Base-by-base conservation (phyloP, 2,329 filamentous ascomycete genomes). In the Thelonectria discophora region DNA sequence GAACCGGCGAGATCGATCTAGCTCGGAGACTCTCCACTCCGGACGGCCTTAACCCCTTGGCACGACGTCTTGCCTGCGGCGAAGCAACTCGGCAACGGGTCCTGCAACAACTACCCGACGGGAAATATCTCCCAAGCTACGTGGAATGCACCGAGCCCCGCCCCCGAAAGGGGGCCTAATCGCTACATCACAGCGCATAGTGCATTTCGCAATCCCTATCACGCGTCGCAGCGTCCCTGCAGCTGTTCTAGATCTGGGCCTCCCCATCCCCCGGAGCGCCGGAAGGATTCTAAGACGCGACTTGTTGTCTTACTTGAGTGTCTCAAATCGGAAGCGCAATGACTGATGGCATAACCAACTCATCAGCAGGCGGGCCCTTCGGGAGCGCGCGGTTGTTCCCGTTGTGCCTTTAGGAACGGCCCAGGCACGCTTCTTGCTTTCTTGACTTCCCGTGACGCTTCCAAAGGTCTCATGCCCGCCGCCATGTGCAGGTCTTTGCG, bases 361-460 rank as follows among this genome's bases (percentile, higher is more conserved):
- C 8, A 10, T 2, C 8, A 10, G 2, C 5, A 30, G 12, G 40
- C 17, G 40, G 40, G 40, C n/a, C 40, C 40, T 13, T 13, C 37
- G 40, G 40, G 40, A 43, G 40, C 40, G 10, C 15, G 40, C 40
- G 40, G 40, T 43, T 43, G 40, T 43, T 43, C 40, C 40, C 40
- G 40, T 20, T 37, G 6, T 43, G 40, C 13, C n/a, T 17, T 20
- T 10, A 10, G 40, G 40, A 43, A 43, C 40, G 17, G 40, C 5
- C 13, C 9, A 37, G 34, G 34, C 15, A 37, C 34, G 15, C 3
- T 10, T 30, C 9, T 30, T 30, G 27, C 27, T 30, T 30, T 30
- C 7, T 30, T 30, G 27, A 7, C n/a, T 17, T 5, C n/a, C 40
- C n/a, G 7, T 17, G n/a, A 20, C 40, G 40, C 20, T 43, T 17